Evolutionary conservation across 441 rosid genomes (phyloP).

Genomic region (Croton laevigatus): DNA sequence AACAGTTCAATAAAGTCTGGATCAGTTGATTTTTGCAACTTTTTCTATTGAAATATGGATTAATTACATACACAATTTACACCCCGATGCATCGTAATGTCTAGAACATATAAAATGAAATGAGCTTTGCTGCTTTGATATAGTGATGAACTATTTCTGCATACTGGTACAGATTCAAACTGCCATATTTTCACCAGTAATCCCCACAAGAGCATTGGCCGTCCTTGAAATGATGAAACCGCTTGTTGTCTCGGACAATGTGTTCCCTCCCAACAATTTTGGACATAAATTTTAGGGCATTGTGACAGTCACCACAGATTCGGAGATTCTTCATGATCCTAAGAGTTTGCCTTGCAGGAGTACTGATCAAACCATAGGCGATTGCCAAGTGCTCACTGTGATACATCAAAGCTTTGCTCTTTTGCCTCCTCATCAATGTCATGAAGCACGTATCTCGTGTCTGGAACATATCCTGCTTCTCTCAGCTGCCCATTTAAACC

Average conservation of each 20-base stretch:
- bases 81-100: not conserved
- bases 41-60: not conserved
- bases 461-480: constrained; percentile 62
- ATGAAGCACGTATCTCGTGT: constrained; percentile 66
- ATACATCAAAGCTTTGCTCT: constrained; percentile 61
- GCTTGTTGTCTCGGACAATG: constrained; percentile 67
- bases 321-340: constrained; percentile 67
- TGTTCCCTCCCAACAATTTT: constrained; percentile 68
- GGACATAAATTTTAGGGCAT: constrained; percentile 67
- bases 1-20: too few species aligned
- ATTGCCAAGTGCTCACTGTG: constrained; percentile 65
- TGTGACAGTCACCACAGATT: constrained; percentile 67
- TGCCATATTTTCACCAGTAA: constrained; percentile 44
- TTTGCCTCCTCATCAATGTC: constrained; percentile 68
- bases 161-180: not conserved
- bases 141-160: not conserved
- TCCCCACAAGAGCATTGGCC: constrained; percentile 65
- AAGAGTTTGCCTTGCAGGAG: constrained; percentile 59
- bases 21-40: not conserved
- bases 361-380: constrained; percentile 65
- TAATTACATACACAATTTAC: constrained; percentile 12
- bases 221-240: constrained; percentile 67
- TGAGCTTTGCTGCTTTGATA: not conserved
- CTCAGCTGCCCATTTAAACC: constrained; percentile 52
- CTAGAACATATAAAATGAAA: not conserved